These are phyloP conservation scores for Microthlaspi erraticum DNA, from an alignment of 345 rosid species.

Conservation along the genomic window DNA sequence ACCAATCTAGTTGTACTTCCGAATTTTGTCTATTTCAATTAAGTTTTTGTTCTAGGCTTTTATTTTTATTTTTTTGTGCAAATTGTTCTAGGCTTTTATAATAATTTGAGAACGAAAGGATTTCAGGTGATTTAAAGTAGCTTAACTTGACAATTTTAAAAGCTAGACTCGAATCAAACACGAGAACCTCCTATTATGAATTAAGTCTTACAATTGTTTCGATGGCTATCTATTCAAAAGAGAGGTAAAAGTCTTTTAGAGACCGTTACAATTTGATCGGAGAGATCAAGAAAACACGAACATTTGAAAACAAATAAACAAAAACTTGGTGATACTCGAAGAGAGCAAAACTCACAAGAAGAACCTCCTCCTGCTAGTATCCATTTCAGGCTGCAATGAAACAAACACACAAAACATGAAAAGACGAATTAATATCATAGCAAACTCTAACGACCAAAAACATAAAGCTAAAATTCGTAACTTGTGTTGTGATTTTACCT, in stretches of 20 bases:
- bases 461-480: conserved; percentile 25
- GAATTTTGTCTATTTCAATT: too few relatives aligned
- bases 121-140: background rate
- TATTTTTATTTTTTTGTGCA: too few relatives aligned
- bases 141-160: background rate
- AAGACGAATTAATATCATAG: background rate
- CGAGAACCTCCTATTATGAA: background rate
- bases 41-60: too few relatives aligned
- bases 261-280: conserved; percentile 1
- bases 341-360: conserved; percentile 58
- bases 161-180: background rate
- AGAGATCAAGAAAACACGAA: too few relatives aligned
- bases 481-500: conserved; percentile 63
- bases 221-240: background rate
- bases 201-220: background rate
- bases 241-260: conserved; percentile 3
- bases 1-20: too few relatives aligned
- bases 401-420: conserved; percentile 12
- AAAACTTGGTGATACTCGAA: conserved; percentile 2
- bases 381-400: conserved; percentile 81
- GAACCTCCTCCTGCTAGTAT: conserved; percentile 93
- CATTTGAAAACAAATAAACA: background rate
- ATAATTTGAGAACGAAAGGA: too few relatives aligned
- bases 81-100: too few relatives aligned
- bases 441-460: background rate